phyloP scores from a whole-genome alignment of 108 stramenopile genomes.

The Fragilaria radians region DNA sequence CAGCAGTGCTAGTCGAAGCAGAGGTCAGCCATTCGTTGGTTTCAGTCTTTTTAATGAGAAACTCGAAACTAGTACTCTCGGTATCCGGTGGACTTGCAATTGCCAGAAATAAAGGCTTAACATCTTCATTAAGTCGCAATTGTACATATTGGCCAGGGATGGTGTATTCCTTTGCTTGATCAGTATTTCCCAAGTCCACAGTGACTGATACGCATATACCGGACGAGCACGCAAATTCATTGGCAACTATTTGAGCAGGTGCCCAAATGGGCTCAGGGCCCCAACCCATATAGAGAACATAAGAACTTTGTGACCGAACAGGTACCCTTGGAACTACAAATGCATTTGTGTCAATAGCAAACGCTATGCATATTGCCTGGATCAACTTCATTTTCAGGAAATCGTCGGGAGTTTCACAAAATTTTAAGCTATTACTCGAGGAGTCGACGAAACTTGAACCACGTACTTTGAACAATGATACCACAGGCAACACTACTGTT shows the following conservation, averaged over 20 bases:
- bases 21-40: conserved; percentile 67
- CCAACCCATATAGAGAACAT: conserved; percentile 78
- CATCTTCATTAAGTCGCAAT: conserved; percentile 42
- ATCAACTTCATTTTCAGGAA: no score
- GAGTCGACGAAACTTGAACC: no score
- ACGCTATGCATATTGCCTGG: no score
- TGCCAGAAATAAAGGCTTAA: conserved; percentile 74
- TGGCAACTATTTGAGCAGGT: conserved; percentile 26
- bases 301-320: no score
- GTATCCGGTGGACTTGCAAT: conserved; percentile 63
- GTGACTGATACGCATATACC: conserved; percentile 47
- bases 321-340: no score
- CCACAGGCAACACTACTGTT: no score
- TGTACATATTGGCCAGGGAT: conserved; percentile 83
- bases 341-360: no score
- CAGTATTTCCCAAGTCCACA: conserved; percentile 48
- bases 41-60: conserved; percentile 85
- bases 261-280: conserved; percentile 84
- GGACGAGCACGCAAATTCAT: conserved; percentile 50
- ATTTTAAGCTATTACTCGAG: no score
- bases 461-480: no score
- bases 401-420: no score
- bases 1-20: conserved; percentile 21
- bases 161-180: conserved; percentile 45
- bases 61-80: conserved; percentile 63